Conservation (phyloP, 352 stramenopile species). For the Poterioochromonas sp. region DNA sequence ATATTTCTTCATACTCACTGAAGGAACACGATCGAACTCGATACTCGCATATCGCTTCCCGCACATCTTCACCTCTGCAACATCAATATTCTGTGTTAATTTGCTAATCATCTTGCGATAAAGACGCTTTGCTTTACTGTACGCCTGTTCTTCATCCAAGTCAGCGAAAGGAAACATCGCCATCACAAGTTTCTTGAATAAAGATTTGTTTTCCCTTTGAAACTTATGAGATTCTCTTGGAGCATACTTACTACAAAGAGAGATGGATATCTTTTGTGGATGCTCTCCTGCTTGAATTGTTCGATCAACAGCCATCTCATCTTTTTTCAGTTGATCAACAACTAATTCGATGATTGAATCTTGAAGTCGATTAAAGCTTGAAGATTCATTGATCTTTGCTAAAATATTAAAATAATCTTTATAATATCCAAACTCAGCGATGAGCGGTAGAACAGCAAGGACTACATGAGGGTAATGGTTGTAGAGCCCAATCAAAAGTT, state of each 20-base stretch:
- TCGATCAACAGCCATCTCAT: neutral
- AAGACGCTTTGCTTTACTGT: neutral
- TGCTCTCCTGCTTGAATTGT: neutral
- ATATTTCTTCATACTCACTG: slow-evolving; percentile 39
- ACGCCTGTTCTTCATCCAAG: neutral
- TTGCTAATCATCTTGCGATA: slow-evolving; percentile 45
- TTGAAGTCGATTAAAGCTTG: neutral
- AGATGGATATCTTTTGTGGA: neutral
- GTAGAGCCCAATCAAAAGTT: slow-evolving; percentile 36
- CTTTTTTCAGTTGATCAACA: too few relatives aligned
- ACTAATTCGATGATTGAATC: neutral
- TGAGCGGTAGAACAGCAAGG: slow-evolving; percentile 37
- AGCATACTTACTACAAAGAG: neutral
- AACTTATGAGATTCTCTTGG: neutral
- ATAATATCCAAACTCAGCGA: slow-evolving; percentile 47
- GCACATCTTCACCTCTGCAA: slow-evolving; percentile 47
- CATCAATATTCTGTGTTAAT: slow-evolving; percentile 40
- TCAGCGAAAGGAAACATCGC: neutral
- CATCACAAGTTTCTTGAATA: neutral
- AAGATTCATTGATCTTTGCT: neutral
- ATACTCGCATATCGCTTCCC: slow-evolving; percentile 42
- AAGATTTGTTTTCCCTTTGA: neutral
- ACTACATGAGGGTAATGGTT: slow-evolving; percentile 30
- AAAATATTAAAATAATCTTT: slow-evolving; percentile 41
- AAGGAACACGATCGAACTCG: slow-evolving; percentile 41